Conservation (phyloP, 2,329 filamentous ascomycete species). For the Geosmithia flava region DNA sequence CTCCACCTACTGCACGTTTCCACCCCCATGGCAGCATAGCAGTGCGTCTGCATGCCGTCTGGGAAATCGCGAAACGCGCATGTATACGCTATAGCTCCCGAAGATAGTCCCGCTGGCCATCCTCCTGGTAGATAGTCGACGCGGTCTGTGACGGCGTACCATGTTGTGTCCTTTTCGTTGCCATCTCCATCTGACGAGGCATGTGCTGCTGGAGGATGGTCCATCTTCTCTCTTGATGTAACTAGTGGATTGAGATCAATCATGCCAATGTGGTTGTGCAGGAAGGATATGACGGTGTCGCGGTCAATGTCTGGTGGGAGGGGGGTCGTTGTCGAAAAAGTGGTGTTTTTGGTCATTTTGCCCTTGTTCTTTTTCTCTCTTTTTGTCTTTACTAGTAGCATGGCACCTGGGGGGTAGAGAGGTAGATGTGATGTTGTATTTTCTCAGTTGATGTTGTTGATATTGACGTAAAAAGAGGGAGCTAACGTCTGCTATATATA, state of each 20-base stretch:
- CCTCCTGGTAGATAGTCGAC: constrained; percentile 65
- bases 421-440: background rate
- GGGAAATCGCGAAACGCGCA: constrained; percentile 68
- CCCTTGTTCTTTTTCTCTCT: background rate
- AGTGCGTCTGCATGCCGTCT: constrained; percentile 67
- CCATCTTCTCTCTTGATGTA: constrained; percentile 9
- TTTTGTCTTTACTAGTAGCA: background rate
- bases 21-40: constrained; percentile 70
- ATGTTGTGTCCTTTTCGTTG: constrained; percentile 29
- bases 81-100: constrained; percentile 63
- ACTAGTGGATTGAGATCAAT: constrained; percentile 82
- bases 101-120: constrained; percentile 35
- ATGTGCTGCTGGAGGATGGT: constrained; percentile 50
- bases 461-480: no score
- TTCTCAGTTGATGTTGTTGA: no score
- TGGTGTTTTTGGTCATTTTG: constrained; percentile 54
- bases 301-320: constrained; percentile 57
- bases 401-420: background rate
- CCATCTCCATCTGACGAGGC: constrained; percentile 17
- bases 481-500: no score
- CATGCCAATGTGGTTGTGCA: constrained; percentile 71
- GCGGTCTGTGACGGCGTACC: constrained; percentile 71
- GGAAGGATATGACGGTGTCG: constrained; percentile 58
- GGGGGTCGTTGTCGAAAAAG: constrained; percentile 70
- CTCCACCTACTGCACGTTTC: constrained; percentile 71